A percentile compares a stretch with the other conserved stretches of the same genome.
Conservation (phyloP, 441 rosid genomes). For the Erysimum cheiri region DNA sequence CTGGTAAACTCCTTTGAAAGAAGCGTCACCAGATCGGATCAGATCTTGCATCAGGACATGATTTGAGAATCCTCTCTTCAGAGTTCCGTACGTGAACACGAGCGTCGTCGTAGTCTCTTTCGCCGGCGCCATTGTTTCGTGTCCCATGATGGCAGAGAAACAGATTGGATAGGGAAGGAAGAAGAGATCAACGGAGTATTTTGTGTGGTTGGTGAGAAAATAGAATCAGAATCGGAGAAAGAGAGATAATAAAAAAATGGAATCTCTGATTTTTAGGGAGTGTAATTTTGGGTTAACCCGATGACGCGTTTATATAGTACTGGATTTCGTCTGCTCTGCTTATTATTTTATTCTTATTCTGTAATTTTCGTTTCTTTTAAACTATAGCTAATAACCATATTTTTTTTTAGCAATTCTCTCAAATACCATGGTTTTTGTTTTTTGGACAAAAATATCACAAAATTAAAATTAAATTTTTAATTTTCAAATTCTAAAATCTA, state of each 20-base stretch:
- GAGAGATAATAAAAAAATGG: background rate
- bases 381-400: too few species aligned
- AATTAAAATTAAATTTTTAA: too few species aligned
- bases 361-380: background rate
- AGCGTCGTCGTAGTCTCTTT: slow-evolving; percentile 26
- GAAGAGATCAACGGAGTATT: slow-evolving; percentile 1
- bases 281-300: slow-evolving; percentile 15
- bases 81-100: slow-evolving; percentile 72
- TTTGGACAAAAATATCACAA: too few species aligned
- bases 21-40: slow-evolving; percentile 62
- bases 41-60: slow-evolving; percentile 66
- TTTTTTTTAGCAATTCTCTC: too few species aligned
- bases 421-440: too few species aligned
- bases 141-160: slow-evolving; percentile 11
- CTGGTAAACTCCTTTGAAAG: slow-evolving; percentile 55
- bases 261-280: slow-evolving; percentile 40
- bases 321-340: slow-evolving; percentile 10
- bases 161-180: background rate
- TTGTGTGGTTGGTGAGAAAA: slow-evolving; percentile 23
- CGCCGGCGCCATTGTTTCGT: slow-evolving; percentile 39
- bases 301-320: slow-evolving; percentile 43
- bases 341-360: background rate
- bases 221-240: slow-evolving; percentile 34
- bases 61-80: slow-evolving; percentile 69
- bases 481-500: too few species aligned